phyloP scores from a whole-genome alignment of 805 yeast species.

The Wickerhamiella azyma region DNA sequence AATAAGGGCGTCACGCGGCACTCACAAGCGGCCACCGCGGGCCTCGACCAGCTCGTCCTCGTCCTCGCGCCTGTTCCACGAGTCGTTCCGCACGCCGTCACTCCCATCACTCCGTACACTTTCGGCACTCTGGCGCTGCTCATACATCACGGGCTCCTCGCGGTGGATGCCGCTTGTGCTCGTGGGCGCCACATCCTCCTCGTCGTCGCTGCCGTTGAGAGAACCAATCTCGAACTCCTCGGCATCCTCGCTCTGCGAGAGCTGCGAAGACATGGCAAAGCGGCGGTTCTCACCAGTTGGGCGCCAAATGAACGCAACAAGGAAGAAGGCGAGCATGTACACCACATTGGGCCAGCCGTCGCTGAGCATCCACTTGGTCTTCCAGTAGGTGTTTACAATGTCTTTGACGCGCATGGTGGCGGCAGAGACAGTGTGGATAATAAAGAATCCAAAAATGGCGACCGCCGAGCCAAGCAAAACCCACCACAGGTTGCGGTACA shows the following conservation, averaged over 20 bases:
- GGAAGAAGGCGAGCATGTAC: constrained; percentile 69
- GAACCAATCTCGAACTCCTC: constrained; percentile 56
- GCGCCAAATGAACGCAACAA: constrained; percentile 87
- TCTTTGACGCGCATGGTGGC: constrained; percentile 64
- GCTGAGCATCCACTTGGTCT: constrained; percentile 69
- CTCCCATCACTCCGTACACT: constrained; percentile 1
- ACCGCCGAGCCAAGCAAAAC: constrained; percentile 62
- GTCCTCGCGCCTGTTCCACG: constrained; percentile 13
- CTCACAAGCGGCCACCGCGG: constrained; percentile 12
- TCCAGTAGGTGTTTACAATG: constrained; percentile 80
- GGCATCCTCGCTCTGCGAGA: constrained; percentile 62
- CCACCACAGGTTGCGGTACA: constrained; percentile 69
- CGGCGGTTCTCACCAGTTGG: constrained; percentile 92
- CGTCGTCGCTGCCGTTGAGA: constrained; percentile 29
- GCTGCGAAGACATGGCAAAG: constrained; percentile 86
- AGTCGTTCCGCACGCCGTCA: constrained; percentile 5
- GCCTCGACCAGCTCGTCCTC: constrained; percentile 18
- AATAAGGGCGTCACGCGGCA: too few species aligned
- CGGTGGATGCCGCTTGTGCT: constrained; percentile 1
- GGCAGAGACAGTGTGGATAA: constrained; percentile 53
- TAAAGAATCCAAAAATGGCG: constrained; percentile 54
- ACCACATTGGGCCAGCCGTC: constrained; percentile 94
- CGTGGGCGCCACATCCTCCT: constrained; percentile 16
- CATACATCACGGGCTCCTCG: constrained; percentile 13
- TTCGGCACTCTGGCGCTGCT: constrained; percentile 15